Conservation (phyloP, 2,329 filamentous ascomycete species). For the Colletotrichum sp. region DNA sequence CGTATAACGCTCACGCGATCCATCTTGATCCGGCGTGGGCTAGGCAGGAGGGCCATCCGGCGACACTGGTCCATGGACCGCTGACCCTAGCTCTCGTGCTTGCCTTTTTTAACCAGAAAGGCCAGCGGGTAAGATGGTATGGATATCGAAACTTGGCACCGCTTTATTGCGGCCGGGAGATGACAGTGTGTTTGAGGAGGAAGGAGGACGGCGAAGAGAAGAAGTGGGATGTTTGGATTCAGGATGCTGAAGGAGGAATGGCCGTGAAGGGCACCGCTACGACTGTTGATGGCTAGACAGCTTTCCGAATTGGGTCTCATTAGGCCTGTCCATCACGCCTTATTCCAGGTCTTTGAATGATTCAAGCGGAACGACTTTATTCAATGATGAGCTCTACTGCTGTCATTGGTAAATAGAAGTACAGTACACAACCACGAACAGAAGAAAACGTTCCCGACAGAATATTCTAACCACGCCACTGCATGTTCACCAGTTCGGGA, state of each 20-base stretch:
- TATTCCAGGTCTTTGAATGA: background rate
- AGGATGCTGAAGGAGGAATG: conserved; percentile 64
- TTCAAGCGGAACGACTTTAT: accelerated
- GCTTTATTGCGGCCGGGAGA: conserved; percentile 74
- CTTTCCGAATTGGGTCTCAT: accelerated
- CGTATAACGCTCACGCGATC: conserved; percentile 91
- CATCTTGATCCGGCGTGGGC: conserved; percentile 81
- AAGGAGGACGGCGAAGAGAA: conserved; percentile 39
- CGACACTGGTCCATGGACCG: conserved; percentile 86
- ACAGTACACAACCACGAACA: background rate
- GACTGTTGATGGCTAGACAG: background rate
- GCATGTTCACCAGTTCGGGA: background rate
- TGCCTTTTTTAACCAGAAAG: conserved; percentile 54
- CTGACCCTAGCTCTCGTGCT: conserved; percentile 80
- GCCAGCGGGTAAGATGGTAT: conserved; percentile 55
- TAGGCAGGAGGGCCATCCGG: conserved; percentile 73
- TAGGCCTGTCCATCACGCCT: background rate
- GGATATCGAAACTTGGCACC: conserved; percentile 84
- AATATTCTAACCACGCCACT: background rate
- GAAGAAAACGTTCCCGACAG: background rate
- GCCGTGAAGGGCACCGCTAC: conserved; percentile 63
- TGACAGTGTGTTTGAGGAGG: conserved; percentile 71
- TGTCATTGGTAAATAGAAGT: background rate
- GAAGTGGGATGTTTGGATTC: conserved; percentile 69
- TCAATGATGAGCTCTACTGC: background rate